Percentiles rank a stretch among this genome's conserved stretches.
Conservation (phyloP, 1,139 yeast genomes). For the Debaryomycetaceae sp. region DNA sequence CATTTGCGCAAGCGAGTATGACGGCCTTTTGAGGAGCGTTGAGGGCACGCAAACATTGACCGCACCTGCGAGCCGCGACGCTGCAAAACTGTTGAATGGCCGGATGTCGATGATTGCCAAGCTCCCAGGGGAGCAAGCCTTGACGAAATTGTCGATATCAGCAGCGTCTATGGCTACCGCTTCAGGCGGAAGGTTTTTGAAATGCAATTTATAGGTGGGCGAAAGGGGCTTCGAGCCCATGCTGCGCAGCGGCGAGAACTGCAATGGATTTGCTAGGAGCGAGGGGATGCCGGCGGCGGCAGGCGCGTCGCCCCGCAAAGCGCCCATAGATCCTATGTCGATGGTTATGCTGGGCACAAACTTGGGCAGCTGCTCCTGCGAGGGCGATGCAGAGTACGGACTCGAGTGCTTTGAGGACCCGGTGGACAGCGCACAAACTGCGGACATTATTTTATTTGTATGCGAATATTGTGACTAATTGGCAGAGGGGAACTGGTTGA, state of each 20-base stretch:
- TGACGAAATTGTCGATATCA: constrained; percentile 5
- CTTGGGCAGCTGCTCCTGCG: too few relatives aligned
- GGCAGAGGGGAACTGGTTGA: too few relatives aligned
- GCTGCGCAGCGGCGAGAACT: constrained; percentile 4
- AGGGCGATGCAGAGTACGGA: too few relatives aligned
- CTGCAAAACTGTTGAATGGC: constrained; percentile 31
- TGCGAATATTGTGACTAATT: too few relatives aligned
- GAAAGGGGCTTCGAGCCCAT: constrained; percentile 9
- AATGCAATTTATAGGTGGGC: constrained; percentile 11
- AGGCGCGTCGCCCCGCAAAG: too few relatives aligned
- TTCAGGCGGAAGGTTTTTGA: constrained; percentile 10
- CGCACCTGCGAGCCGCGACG: constrained; percentile 24
- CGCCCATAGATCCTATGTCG: too few relatives aligned
- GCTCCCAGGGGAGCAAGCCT: background rate
- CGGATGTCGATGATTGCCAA: constrained; percentile 32
- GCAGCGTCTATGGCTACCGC: constrained; percentile 5
- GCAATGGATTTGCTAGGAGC: background rate
- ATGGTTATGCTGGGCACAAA: too few relatives aligned
- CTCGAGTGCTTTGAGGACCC: too few relatives aligned
- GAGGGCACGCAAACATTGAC: constrained; percentile 39
- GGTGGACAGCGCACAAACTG: too few relatives aligned
- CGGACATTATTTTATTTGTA: too few relatives aligned
- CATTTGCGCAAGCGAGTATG: constrained; percentile 27
- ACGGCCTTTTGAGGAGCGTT: constrained; percentile 34
- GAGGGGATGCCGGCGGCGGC: too few relatives aligned